Percentiles rank a stretch among this genome's conserved stretches.
Evolutionary conservation across 805 yeast genomes (phyloP).

Genomic region (Candida nemodendra): DNA sequence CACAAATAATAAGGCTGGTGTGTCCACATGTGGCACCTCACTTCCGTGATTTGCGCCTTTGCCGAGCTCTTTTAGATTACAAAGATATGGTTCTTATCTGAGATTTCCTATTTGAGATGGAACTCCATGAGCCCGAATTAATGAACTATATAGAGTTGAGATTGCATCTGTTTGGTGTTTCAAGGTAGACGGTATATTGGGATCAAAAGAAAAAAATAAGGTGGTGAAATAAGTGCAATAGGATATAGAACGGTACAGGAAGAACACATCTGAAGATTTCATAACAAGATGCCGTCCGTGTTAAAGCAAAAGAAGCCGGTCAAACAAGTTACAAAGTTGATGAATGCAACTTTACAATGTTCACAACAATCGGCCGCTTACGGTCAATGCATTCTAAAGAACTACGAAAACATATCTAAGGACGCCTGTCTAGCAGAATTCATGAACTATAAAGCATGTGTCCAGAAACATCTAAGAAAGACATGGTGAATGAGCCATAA

Average conservation of each 20-base stretch:
- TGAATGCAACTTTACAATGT: conserved; percentile 32
- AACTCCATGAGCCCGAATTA: too few species aligned
- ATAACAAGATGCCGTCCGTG: conserved; percentile 7
- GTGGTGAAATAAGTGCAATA: too few species aligned
- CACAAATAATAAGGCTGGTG: too few species aligned
- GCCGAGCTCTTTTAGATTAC: too few species aligned
- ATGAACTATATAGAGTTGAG: too few species aligned
- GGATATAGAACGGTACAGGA: too few species aligned
- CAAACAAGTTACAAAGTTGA: conserved; percentile 32
- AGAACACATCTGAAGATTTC: background rate
- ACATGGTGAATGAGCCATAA: conserved; percentile 27
- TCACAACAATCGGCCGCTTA: conserved; percentile 37
- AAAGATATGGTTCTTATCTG: conserved; percentile 3
- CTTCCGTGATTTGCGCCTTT: too few species aligned
- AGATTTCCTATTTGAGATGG: conserved; percentile 2
- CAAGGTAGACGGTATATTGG: background rate
- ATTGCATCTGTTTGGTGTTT: too few species aligned
- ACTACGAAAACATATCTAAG: conserved; percentile 49
- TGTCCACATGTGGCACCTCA: conserved; percentile 1
- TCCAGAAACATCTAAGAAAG: conserved; percentile 36
- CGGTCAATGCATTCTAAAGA: conserved; percentile 53
- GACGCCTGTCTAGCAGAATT: conserved; percentile 57
- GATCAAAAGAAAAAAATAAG: conserved; percentile 2
- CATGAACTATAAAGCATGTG: conserved; percentile 48
- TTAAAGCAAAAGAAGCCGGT: conserved; percentile 22